phyloP scores from a whole-genome alignment of 352 stramenopile genomes.

The Globisporangium radiosum region DNA sequence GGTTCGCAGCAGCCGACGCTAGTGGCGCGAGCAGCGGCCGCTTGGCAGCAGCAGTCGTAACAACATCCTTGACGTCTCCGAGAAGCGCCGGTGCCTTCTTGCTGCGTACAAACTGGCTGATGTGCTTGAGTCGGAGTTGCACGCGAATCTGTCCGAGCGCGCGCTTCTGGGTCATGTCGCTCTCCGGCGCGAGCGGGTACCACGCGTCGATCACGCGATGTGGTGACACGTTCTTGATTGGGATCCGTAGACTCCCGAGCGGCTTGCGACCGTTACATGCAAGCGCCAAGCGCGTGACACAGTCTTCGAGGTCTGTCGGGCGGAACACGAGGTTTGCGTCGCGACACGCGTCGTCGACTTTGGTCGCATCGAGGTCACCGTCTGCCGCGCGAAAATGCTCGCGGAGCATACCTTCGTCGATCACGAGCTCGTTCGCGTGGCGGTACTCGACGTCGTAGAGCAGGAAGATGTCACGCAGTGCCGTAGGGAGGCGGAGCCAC shows the following conservation, averaged over 20 bases:
- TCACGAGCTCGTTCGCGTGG: conserved; percentile 48
- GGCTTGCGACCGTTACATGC: conserved; percentile 36
- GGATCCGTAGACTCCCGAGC: conserved; percentile 57
- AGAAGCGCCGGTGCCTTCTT: conserved; percentile 24
- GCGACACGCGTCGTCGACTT: conserved; percentile 48
- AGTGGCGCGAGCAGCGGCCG: conserved; percentile 1
- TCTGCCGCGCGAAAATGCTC: conserved; percentile 47
- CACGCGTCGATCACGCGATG: conserved; percentile 56
- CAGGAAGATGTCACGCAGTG: conserved; percentile 53
- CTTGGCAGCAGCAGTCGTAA: background rate
- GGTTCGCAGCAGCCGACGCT: background rate
- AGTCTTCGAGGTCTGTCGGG: conserved; percentile 55
- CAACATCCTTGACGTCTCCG: conserved; percentile 24
- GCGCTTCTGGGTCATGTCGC: conserved; percentile 60
- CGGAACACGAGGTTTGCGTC: conserved; percentile 67
- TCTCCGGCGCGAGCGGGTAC: conserved; percentile 55
- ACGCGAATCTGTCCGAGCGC: conserved; percentile 56
- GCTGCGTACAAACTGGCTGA: conserved; percentile 28
- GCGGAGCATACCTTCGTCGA: conserved; percentile 53
- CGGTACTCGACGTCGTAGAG: conserved; percentile 68
- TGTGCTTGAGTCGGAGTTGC: conserved; percentile 31
- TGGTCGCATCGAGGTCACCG: conserved; percentile 48
- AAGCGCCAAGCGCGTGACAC: conserved; percentile 47
- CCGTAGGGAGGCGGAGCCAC: conserved; percentile 40
- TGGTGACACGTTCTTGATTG: conserved; percentile 50